Base-by-base conservation (phyloP, 768 basidiomycete genomes). In the Leccinum boreale region DNA sequence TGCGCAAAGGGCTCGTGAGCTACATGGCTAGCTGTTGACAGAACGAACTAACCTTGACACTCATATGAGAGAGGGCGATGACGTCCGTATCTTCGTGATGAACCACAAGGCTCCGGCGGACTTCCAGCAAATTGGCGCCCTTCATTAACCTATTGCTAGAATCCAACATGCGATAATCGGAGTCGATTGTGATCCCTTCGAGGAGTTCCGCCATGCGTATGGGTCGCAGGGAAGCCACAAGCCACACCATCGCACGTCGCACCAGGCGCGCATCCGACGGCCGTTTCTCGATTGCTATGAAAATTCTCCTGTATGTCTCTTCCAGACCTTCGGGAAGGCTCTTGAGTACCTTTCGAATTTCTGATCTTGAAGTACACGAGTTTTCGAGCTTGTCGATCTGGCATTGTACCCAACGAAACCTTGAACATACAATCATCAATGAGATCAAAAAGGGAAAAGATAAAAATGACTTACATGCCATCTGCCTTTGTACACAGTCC, bases 271-370 rank as follows among this genome's bases (percentile, higher is more conserved):
- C 50, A 6, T 58, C 44, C 0, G 19, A 2, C 0, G 3, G 49
- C 7, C 19, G 29, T 4, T 44, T 28, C n/a, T 67, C 51, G 0
- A 67, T 56, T 1, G 47, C 45, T 4, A 47, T 26, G 3, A 69
- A 55, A 21, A 67, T 69, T 10, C 67, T 59, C 15, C 63, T 50
- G 17, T 67, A 64, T 0, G 67, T 69, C 35, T 67, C 67, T 21
- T 69, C 58, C 1, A 64, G 39, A 21, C 64, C 60, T 5, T 45
- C 31, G 1, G 60, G 59, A 4, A 64, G 65, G 19, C 52, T 53
- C 11, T 57, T 10, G 4, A 63, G 58, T 4, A 44, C 55, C 4
- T 2, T 28, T 2, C 53, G 35, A 52, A 66, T 57, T 14, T 53
- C 51, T 0, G n/a, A 24, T 28, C 24, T 23, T 0, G 53, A 50